Evolutionary conservation across 2,329 filamentous ascomycete species (phyloP).

Genomic region (Scedosporium apiospermum): DNA sequence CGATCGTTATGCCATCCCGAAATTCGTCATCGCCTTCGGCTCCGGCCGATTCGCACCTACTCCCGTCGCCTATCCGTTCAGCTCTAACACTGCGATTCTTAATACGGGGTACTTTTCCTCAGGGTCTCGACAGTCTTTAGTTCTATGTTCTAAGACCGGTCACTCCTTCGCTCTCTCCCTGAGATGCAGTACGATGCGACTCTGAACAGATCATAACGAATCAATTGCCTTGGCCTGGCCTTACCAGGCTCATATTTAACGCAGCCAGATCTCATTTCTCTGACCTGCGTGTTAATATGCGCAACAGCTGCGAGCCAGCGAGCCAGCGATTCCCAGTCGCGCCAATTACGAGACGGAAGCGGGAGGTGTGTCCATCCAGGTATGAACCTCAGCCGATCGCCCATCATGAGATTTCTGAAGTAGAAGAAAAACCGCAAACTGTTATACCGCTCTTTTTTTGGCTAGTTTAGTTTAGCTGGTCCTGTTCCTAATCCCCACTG

Average conservation of each 20-base stretch:
- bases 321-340: neutral
- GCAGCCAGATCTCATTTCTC: neutral
- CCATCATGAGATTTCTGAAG: neutral
- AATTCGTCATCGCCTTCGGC: neutral
- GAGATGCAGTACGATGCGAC: neutral
- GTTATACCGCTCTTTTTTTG: neutral
- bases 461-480: neutral
- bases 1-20: neutral
- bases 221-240: neutral
- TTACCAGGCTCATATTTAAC: neutral
- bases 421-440: neutral
- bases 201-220: neutral
- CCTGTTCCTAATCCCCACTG: neutral
- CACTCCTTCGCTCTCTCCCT: neutral
- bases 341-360: neutral
- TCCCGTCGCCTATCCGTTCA: neutral
- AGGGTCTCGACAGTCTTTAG: too few species aligned
- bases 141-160: too few species aligned
- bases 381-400: slow-evolving; percentile 1
- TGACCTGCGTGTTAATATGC: neutral
- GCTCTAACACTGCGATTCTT: too few species aligned
- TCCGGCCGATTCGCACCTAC: neutral
- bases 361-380: neutral
- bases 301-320: too few species aligned
- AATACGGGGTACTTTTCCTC: too few species aligned